Evolutionary conservation across 306 rosid species (phyloP).

Genomic region (Cucurbita argyrosperma): DNA sequence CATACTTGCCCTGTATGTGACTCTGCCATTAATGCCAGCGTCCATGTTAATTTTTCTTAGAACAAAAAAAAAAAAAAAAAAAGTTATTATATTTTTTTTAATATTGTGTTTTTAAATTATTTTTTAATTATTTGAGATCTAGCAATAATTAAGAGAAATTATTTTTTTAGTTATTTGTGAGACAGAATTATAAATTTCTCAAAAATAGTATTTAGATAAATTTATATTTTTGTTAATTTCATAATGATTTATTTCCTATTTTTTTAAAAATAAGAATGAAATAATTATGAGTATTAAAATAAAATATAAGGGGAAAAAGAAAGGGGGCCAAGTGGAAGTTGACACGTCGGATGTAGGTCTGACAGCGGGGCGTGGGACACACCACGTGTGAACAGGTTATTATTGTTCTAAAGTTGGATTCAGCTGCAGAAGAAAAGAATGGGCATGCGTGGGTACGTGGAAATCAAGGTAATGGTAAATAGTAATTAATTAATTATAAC

Average conservation of each 20-base stretch:
- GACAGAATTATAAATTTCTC: no score
- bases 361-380: neutral
- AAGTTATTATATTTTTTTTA: no score
- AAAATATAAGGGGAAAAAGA: neutral
- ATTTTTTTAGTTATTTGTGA: no score
- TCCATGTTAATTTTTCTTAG: conserved; percentile 75
- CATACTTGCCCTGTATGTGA: conserved; percentile 64
- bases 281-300: no score
- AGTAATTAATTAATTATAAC: neutral
- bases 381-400: neutral
- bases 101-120: no score
- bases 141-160: no score
- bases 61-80: neutral
- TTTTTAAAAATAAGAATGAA: no score
- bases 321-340: neutral
- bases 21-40: conserved; percentile 50
- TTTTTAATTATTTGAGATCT: no score
- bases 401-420: neutral
- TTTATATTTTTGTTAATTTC: no score
- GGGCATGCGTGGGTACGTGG: neutral
- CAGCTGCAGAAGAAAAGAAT: neutral
- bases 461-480: neutral
- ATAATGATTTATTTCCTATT: no score
- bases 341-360: neutral
- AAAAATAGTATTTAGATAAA: no score